These are phyloP conservation scores for Boletellus emodensis DNA, from an alignment of 768 basidiomycete species.

Conservation along the genomic window DNA sequence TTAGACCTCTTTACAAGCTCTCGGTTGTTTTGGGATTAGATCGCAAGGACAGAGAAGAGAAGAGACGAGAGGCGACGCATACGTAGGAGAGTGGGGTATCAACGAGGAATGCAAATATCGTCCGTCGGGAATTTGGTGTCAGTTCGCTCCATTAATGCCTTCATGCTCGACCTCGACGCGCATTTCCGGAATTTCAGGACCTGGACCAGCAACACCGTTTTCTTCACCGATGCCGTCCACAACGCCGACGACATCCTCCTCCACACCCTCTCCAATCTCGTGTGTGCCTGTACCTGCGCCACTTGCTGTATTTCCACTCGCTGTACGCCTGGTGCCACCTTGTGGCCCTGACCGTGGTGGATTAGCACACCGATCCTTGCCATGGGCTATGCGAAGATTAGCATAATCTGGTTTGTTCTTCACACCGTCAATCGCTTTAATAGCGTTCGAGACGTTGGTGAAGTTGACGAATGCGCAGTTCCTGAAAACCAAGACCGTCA, in stretches of 20 bases:
- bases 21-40: slow-evolving; percentile 29
- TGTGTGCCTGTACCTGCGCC: slow-evolving; percentile 9
- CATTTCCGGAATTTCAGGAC: slow-evolving; percentile 38
- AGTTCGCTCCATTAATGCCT: slow-evolving; percentile 19
- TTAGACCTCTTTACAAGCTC: slow-evolving; percentile 30
- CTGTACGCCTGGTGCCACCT: slow-evolving; percentile 53
- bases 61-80: slow-evolving; percentile 25
- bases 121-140: slow-evolving; percentile 18
- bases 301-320: slow-evolving; percentile 36
- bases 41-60: slow-evolving; percentile 16
- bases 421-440: slow-evolving; percentile 96
- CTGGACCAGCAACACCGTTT: slow-evolving; percentile 19
- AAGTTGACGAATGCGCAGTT: slow-evolving; percentile 97
- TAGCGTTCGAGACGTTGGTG: slow-evolving; percentile 90
- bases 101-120: slow-evolving; percentile 29
- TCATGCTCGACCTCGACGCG: slow-evolving; percentile 37
- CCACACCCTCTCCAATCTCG: slow-evolving; percentile 19
- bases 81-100: slow-evolving; percentile 27
- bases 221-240: slow-evolving; percentile 26
- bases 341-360: slow-evolving; percentile 82
- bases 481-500: slow-evolving; percentile 37
- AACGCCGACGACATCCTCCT: slow-evolving; percentile 22
- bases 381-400: slow-evolving; percentile 86
- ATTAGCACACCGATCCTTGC: slow-evolving; percentile 94
- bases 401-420: slow-evolving; percentile 90